Evolutionary conservation across 1,284 basidiomycete genomes (phyloP), one percentile per base, ranked within the genome.

Genomic region (Caloboletus inedulis): DNA sequence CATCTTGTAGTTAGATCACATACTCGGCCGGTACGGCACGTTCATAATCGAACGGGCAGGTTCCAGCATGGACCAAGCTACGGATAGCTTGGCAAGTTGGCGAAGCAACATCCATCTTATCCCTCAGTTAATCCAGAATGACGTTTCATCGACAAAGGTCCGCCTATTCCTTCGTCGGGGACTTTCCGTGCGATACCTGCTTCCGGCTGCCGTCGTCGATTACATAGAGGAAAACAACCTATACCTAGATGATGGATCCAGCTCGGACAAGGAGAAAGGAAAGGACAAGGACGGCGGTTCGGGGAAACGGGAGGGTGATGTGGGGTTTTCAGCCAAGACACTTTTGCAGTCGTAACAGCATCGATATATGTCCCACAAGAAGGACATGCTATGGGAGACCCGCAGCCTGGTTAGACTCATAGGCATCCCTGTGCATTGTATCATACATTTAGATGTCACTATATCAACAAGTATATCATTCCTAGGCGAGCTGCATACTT

Each of bases 101-200:
- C 78, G 89, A 53, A 80, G 86, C 66, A 99, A 98, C 69, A 94
- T 99, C 59, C 87, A 94, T 67, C 85, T 98, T 59, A 90, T 97
- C 64, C 88, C 91, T 52, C 96, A 99, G 72, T 83, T 98, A 49
- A 98, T 99, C 61, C 94, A 98, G 72, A 99, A 99, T 70, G 96
- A 99, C 69, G 96, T 99, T 44, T 96, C 93, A 16, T 93, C 89
- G 54, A 97, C 94, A 27, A 98, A 98, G 77, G 93, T 85, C 53
- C 84, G 89, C 40, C 74, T 99, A 36, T 98, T 98, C 73, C 81
- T 99, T 34, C 78, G 93, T 56, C 81, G 96, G 58, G 94, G 95
- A 3, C 87, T 98, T 64, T 94, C 91, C 57, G 94, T 99, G 64
- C 89, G 88, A 59, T 99, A 98, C 71, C 82, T 99, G 31, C 77